Evolutionary conservation across 139 green algal species (phyloP), one percentile per base, ranked within the genome.

Genomic region (Chlamydomonas incerta): DNA sequence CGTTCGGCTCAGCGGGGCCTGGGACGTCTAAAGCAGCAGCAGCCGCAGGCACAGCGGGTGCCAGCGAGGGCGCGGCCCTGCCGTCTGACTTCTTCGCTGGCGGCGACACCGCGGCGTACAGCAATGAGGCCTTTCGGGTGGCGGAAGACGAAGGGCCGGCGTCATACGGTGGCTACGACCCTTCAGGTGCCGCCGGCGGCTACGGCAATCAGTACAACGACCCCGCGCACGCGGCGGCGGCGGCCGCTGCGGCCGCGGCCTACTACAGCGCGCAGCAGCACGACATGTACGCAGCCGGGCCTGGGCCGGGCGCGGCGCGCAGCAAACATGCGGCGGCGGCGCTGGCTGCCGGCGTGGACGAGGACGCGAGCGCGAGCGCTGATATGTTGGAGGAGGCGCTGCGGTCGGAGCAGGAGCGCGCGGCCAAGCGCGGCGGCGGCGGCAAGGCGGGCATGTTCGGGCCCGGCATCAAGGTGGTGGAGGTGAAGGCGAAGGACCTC

Each of bases 401-500:
- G 62, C 85, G 84, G 13, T 92, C 87, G 41, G 93, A 95, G 74
- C 65, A 82, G 23, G 76, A 90, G 24, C 87, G 86, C 11, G 90
- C 90, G 17, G 79, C 80, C 5, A 88, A 88, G 74, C 77, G 80
- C 21, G 69, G 67, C 15, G 69, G 34, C 31, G 33, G 47, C 26
- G 71, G 41, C 29, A 67, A 46, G 14, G 85, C 82, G 46, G 50
- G 80, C 74, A n/a, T 83, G 63, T 41, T 21, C 88, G 55, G 41
- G 41, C 41, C 57, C 66, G 1, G 77, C 81, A 69, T 95, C 28
- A 71, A 95, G 79, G 89, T 96, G 72, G 89, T 89, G 63, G 90
- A 97, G 91, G 84, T 97, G 3, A 92, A 88, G 15, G 89, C 85
- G 23, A 86, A 87, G 67, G 62, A 90, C 8, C 85, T 97, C n/a